Evolutionary conservation across 1,284 basidiomycete genomes (phyloP), one percentile per base, ranked within the genome.

Genomic region (Malassezia dermatis): DNA sequence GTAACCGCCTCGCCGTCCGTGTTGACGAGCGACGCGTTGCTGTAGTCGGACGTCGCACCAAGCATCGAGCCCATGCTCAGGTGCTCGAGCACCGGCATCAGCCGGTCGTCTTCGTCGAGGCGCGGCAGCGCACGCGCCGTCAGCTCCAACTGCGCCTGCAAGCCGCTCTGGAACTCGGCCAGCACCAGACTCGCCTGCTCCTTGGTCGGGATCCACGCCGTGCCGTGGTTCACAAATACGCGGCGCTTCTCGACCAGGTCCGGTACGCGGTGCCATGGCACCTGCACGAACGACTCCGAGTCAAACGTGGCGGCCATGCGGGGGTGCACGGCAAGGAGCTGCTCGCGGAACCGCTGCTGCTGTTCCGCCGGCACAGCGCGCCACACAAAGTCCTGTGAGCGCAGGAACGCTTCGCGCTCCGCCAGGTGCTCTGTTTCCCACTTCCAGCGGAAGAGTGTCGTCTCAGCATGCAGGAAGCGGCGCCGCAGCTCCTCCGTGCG

Each of bases 101-200:
- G 78, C 31, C 94, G 86, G 34, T 86, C 86, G 72, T 98, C 94
- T 76, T 96, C 93, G 66, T 98, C 93, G 49, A 99, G 79, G n/a
- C 89, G 82, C 1, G 91, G 91, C 4, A 98, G 80, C 23, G 84
- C 83, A 72, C 86, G 86, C 10, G 91, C 85, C 10, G 93, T 96
- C 62, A 88, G 88, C 78, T 93, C 86, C 30, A 98, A 80, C 13
- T 86, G 85, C 56, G 80, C 81, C 64, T 83, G 82, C n/a, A 98
- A 77, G 40, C 82, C 80, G 4, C 78, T 77, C 59, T 86, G 81
- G 71, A 94, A 98, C 65, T 89, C 89, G 67, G 91, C 84, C 48
- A 88, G 83, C 8, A 98, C 82, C 51, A 98, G 84, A 66, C 86
- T 89, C 13, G 87, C 84, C 75, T 89, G 84, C 66, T 91, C 84